Evolutionary conservation across 2,329 filamentous ascomycete genomes (phyloP).

Genomic region (Aspergillus uvarum): DNA sequence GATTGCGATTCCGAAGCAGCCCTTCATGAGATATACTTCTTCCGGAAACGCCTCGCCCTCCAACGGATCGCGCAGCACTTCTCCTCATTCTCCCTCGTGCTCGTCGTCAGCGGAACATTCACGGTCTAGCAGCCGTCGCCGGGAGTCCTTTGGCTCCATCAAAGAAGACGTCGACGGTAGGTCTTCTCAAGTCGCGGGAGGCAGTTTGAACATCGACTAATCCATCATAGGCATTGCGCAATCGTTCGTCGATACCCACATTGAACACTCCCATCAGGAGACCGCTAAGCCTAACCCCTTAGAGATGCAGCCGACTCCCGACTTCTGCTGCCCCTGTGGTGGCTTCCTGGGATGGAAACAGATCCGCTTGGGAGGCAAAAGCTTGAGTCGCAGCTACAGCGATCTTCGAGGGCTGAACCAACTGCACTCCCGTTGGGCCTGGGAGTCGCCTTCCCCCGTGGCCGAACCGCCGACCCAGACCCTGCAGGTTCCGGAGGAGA

Average conservation of each 20-base stretch:
- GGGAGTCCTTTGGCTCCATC: conserved; percentile 45
- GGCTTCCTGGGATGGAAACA: conserved; percentile 48
- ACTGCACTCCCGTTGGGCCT: conserved; percentile 42
- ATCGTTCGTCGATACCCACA: conserved; percentile 45
- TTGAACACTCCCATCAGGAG: conserved; percentile 29
- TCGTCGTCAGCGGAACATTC: conserved; percentile 39
- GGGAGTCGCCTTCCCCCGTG: conserved; percentile 35
- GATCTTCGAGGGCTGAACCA: conserved; percentile 40
- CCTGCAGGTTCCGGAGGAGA: conserved; percentile 13
- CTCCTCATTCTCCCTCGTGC: conserved; percentile 32
- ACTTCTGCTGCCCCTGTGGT: conserved; percentile 49
- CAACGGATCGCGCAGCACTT: conserved; percentile 31
- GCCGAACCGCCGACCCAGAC: conserved; percentile 19
- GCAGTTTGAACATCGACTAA: background rate
- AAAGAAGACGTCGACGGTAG: conserved; percentile 46
- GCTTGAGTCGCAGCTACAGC: conserved; percentile 46
- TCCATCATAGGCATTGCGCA: conserved; percentile 40
- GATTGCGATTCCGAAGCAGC: conserved; percentile 27
- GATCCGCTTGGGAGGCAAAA: conserved; percentile 45
- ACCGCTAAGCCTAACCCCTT: conserved; percentile 20
- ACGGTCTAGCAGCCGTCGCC: conserved; percentile 40
- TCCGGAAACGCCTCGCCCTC: conserved; percentile 22
- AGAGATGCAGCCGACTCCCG: conserved; percentile 39
- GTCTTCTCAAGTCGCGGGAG: conserved; percentile 9
- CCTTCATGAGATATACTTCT: conserved; percentile 23